These are phyloP conservation scores for Friedmanniomyces simplex DNA, from an alignment of 495 filamentous ascomycete species.

Conservation along the genomic window DNA sequence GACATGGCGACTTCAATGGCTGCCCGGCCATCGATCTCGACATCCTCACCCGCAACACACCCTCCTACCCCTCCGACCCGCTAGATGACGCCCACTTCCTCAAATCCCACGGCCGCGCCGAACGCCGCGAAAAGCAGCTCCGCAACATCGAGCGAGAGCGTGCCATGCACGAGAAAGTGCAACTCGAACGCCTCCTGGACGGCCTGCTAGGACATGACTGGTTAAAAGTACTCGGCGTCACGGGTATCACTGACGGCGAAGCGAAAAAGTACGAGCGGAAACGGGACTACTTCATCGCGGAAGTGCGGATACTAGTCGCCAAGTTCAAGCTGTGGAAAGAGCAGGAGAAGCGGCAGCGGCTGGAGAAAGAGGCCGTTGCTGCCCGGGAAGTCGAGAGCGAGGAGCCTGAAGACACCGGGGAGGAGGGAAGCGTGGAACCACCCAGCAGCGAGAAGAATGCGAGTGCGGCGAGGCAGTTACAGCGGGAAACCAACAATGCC, in stretches of 20 bases:
- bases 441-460: constrained; percentile 65
- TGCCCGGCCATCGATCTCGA: constrained; percentile 47
- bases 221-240: constrained; percentile 88
- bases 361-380: constrained; percentile 51
- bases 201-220: constrained; percentile 86
- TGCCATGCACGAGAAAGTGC: constrained; percentile 83
- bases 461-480: constrained; percentile 59
- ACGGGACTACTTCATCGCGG: constrained; percentile 67
- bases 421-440: constrained; percentile 37
- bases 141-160: constrained; percentile 88
- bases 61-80: constrained; percentile 46
- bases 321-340: constrained; percentile 84
- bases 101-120: constrained; percentile 61
- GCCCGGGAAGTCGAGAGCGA: constrained; percentile 35
- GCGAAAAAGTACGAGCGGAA: constrained; percentile 81
- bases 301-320: constrained; percentile 66
- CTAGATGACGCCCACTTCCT: constrained; percentile 58
- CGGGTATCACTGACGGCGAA: constrained; percentile 67
- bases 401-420: constrained; percentile 33
- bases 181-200: constrained; percentile 75
- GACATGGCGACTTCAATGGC: constrained; percentile 35
- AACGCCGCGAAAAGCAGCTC: constrained; percentile 82
- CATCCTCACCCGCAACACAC: constrained; percentile 37
- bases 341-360: constrained; percentile 73
- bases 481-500: constrained; percentile 53